Evolutionary conservation across 495 filamentous ascomycete species (phyloP).

Genomic region (Thermothielavioides terrestris): DNA sequence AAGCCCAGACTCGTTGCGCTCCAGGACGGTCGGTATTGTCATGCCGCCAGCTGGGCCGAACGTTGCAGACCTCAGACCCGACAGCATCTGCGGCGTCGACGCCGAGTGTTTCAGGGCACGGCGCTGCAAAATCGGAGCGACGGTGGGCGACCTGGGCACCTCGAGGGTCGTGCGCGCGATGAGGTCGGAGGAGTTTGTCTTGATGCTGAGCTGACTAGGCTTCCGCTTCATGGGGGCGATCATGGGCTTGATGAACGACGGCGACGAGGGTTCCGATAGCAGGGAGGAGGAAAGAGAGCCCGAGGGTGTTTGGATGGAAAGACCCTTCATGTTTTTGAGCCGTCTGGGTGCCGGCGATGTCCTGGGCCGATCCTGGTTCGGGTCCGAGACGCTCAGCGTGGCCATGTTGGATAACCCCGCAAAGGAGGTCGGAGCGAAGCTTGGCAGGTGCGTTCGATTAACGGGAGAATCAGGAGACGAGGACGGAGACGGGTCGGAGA

Average conservation of each 20-base stretch:
- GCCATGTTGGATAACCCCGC: slow-evolving; percentile 38
- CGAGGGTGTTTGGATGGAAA: slow-evolving; percentile 76
- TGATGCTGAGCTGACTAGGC: slow-evolving; percentile 65
- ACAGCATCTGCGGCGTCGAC: slow-evolving; percentile 48
- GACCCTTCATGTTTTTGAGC: slow-evolving; percentile 83
- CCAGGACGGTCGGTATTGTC: slow-evolving; percentile 43
- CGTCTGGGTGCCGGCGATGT: slow-evolving; percentile 66
- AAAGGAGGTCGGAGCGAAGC: slow-evolving; percentile 44
- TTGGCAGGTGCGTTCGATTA: slow-evolving; percentile 50
- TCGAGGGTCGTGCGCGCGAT: slow-evolving; percentile 34
- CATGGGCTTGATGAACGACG: slow-evolving; percentile 67
- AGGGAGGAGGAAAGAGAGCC: slow-evolving; percentile 33
- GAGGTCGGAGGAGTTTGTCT: slow-evolving; percentile 47
- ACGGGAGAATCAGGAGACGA: slow-evolving; percentile 85
- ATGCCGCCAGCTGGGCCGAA: slow-evolving; percentile 47
- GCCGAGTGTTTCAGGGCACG: slow-evolving; percentile 48
- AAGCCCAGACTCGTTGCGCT: slow-evolving; percentile 41
- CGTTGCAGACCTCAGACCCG: slow-evolving; percentile 41
- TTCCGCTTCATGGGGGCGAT: slow-evolving; percentile 61
- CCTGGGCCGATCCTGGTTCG: slow-evolving; percentile 42
- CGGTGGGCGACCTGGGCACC: slow-evolving; percentile 34
- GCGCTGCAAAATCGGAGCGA: slow-evolving; percentile 45
- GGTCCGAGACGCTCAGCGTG: slow-evolving; percentile 33
- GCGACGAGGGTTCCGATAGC: slow-evolving; percentile 70
- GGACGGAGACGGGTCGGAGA: slow-evolving; percentile 83